Evolutionary conservation across 768 basidiomycete genomes (phyloP).

Genomic region (Tylopilus rubrobrunneus): DNA sequence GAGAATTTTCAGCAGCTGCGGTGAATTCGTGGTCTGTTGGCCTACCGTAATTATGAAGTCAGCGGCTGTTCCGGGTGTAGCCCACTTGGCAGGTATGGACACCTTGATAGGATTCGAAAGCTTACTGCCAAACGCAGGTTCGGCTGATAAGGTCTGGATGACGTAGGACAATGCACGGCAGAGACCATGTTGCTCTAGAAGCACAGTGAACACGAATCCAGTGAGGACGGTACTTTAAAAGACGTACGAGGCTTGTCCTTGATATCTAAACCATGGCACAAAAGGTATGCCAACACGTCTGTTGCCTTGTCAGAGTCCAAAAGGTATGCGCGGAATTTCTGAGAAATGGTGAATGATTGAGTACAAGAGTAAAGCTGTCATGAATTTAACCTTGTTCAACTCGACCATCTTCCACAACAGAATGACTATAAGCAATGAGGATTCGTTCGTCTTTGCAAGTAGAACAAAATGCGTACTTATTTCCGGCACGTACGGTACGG

Average conservation of each 20-base stretch:
- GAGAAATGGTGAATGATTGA: constrained; percentile 4
- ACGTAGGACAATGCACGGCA: constrained; percentile 89
- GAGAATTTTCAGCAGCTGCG: constrained; percentile 4
- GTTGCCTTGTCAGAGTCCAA: constrained; percentile 76
- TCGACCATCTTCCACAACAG: constrained; percentile 92
- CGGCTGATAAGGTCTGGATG: constrained; percentile 86
- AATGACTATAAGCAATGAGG: constrained; percentile 48
- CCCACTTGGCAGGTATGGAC: constrained; percentile 75
- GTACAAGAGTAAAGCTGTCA: neutral
- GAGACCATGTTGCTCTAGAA: constrained; percentile 82
- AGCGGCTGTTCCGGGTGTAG: constrained; percentile 63
- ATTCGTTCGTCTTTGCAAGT: neutral
- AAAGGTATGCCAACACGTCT: constrained; percentile 72
- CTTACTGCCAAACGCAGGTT: constrained; percentile 69
- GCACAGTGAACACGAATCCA: constrained; percentile 2
- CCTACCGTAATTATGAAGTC: constrained; percentile 88
- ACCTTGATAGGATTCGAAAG: constrained; percentile 62
- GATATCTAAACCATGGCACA: constrained; percentile 81
- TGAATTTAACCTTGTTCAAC: constrained; percentile 71
- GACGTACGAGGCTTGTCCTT: constrained; percentile 89
- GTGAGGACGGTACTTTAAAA: neutral
- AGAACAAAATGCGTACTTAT: constrained; percentile 51
- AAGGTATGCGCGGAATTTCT: constrained; percentile 89
- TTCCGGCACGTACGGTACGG: constrained; percentile 79
- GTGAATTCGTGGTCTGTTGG: constrained; percentile 4